Evolutionary conservation across 306 rosid species (phyloP), one percentile per base, ranked within the genome.

Genomic region (Pterocarpus macrocarpus): DNA sequence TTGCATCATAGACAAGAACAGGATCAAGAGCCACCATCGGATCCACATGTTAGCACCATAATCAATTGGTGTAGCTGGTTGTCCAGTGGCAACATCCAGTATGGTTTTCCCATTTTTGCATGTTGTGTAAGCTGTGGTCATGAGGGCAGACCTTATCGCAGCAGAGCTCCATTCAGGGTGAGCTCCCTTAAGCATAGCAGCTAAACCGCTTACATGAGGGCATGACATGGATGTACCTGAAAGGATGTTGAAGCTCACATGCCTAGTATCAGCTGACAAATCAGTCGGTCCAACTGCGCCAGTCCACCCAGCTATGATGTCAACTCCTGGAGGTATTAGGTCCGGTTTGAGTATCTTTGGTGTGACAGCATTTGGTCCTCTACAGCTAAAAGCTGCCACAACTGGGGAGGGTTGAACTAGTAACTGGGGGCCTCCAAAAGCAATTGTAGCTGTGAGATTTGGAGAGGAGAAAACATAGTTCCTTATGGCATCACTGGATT

Each of bases 191-290:
- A 95, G 13, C 17, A 95, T 85, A 1, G 97, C 97, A 2, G 95
- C 97, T 13, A 95, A 88, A 9, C 97, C 98, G 33, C 97, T 91
- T 9, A 92, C 85, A 56, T 95, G 98, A 0, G 98, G 98, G 73
- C 98, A 95, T 1, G 98, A 92, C 98, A 95, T 95, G 62, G 98
- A 95, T 13, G 98, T 95, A 0, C 98, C 98, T 0, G 98, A 95
- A 41, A 95, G 83, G 69, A 95, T 90, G 79, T 95, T 95, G 90
- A 92, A 95, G 76, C 38, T 79, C 44, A 91, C 97, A 1, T 76
- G 88, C 34, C 97, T 85, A 0, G 56, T 39, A 57, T 92, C 97
- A 8, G 5, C 33, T 6, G 35, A 3, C 36, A 90, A 80, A 30
- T 97, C 97, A 0, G 95, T 87, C 47, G 98, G 97, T 49, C 92